Percentiles rank a stretch among this genome's conserved stretches.
phyloP scores from a whole-genome alignment of 2,329 filamentous ascomycete genomes.

The Colletotrichum sp. region DNA sequence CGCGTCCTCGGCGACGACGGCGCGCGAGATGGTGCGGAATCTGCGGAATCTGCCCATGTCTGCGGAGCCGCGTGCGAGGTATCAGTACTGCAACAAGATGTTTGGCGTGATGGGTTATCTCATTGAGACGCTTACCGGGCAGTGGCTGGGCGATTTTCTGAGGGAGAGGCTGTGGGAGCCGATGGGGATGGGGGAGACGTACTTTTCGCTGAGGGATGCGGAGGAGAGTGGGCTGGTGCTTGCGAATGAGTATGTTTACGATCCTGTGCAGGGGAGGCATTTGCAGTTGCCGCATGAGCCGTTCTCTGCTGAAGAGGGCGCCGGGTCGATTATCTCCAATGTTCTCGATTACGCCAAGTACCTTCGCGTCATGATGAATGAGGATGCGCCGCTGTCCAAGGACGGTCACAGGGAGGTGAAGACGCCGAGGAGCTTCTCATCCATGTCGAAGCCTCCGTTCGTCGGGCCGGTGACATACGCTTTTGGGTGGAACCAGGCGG shows the following conservation, averaged over 20 bases:
- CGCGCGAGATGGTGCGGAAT: constrained; percentile 43
- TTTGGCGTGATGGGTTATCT: constrained; percentile 50
- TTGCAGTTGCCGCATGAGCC: constrained; percentile 30
- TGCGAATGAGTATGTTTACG: constrained; percentile 48
- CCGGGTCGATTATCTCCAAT: constrained; percentile 46
- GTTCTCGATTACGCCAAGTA: constrained; percentile 43
- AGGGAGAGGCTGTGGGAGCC: constrained; percentile 47
- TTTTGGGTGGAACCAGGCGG: constrained; percentile 32
- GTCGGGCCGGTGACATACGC: constrained; percentile 28
- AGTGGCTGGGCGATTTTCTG: constrained; percentile 44
- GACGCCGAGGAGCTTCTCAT: constrained; percentile 28
- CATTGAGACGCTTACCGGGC: constrained; percentile 46
- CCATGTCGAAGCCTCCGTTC: constrained; percentile 17
- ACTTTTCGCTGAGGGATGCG: constrained; percentile 33
- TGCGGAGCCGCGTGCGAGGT: constrained; percentile 47
- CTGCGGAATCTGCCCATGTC: constrained; percentile 50
- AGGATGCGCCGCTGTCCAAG: constrained; percentile 29
- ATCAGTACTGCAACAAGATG: constrained; percentile 58
- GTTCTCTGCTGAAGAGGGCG: constrained; percentile 39
- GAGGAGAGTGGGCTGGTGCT: constrained; percentile 31
- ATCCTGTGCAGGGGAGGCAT: constrained; percentile 29
- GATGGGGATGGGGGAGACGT: constrained; percentile 51
- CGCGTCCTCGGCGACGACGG: constrained; percentile 29
- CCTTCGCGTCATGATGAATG: constrained; percentile 35
- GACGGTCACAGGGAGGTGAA: constrained; percentile 30